A percentile compares a stretch with the other conserved stretches of the same genome.
phyloP scores from a whole-genome alignment of 2,329 filamentous ascomycete species.

The Torrubiellomyces zombiae region DNA sequence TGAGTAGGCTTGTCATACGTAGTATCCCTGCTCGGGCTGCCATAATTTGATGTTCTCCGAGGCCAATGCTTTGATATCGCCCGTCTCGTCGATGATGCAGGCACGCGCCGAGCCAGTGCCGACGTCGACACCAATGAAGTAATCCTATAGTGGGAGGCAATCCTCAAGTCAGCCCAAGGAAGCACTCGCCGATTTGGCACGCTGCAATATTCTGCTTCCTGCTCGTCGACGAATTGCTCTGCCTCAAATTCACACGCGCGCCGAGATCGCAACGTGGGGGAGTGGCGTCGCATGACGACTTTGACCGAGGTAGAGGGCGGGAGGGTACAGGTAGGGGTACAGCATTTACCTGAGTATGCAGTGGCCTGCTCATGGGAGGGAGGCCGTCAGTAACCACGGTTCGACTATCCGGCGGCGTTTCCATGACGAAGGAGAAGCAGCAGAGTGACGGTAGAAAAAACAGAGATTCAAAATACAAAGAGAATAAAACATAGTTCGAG shows the following conservation, averaged over 20 bases:
- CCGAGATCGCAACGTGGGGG: too few relatives aligned
- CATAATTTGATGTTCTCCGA: constrained; percentile 65
- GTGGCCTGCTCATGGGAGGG: constrained; percentile 15
- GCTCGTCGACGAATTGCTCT: too few relatives aligned
- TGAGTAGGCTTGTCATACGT: constrained; percentile 34
- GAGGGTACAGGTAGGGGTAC: background rate
- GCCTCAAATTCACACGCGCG: too few relatives aligned
- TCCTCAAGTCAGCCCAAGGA: constrained; percentile 5
- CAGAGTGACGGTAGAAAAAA: constrained; percentile 1
- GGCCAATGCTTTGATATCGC: constrained; percentile 67
- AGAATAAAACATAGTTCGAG: constrained; percentile 2
- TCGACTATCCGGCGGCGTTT: constrained; percentile 3
- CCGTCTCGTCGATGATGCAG: constrained; percentile 83
- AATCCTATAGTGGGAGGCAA: constrained; percentile 22
- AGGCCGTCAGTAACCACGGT: constrained; percentile 8
- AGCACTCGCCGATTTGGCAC: too few relatives aligned
- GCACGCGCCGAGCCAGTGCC: constrained; percentile 90
- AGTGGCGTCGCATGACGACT: too few relatives aligned
- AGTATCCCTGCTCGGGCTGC: constrained; percentile 61
- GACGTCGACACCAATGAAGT: constrained; percentile 80
- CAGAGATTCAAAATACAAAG: constrained; percentile 1
- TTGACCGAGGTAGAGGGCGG: too few relatives aligned
- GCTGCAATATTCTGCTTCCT: too few relatives aligned
- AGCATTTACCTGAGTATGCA: constrained; percentile 15
- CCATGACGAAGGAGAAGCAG: constrained; percentile 3